Percentiles rank a stretch among this genome's conserved stretches.
Evolutionary conservation across 306 rosid genomes (phyloP).

Genomic region (Casuarina equisetifolia): DNA sequence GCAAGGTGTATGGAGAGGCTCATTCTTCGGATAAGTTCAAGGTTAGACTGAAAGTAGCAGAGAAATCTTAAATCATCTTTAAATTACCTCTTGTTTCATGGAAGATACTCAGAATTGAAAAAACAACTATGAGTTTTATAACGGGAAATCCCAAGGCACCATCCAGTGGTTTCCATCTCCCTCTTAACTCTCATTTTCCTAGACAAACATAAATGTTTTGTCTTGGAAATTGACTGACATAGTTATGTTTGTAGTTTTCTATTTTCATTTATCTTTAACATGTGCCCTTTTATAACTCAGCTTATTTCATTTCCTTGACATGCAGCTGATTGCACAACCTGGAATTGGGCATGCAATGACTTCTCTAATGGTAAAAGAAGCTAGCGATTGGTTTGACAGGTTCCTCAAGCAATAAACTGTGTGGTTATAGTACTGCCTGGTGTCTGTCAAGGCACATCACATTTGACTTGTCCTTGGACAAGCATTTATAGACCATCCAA

Average conservation of each 20-base stretch:
- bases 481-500: background rate
- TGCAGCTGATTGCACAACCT: constrained; percentile 59
- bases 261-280: background rate
- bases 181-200: background rate
- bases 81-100: constrained; percentile 17
- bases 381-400: constrained; percentile 76
- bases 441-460: background rate
- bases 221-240: background rate
- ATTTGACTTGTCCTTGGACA: background rate
- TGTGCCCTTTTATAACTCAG: background rate
- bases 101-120: background rate
- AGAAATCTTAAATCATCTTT: constrained; percentile 8
- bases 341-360: constrained; percentile 64
- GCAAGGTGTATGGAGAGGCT: constrained; percentile 43
- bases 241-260: background rate
- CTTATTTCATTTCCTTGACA: constrained; percentile 19
- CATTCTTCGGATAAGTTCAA: constrained; percentile 49
- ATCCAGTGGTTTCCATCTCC: background rate
- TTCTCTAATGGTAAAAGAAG: constrained; percentile 56
- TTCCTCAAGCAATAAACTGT: constrained; percentile 41
- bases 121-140: background rate
- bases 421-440: background rate
- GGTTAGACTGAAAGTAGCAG: constrained; percentile 44
- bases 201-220: background rate
- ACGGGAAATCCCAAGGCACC: background rate